Evolutionary conservation across 1,284 basidiomycete genomes (phyloP).

Genomic region (Kwoniella shivajii): DNA sequence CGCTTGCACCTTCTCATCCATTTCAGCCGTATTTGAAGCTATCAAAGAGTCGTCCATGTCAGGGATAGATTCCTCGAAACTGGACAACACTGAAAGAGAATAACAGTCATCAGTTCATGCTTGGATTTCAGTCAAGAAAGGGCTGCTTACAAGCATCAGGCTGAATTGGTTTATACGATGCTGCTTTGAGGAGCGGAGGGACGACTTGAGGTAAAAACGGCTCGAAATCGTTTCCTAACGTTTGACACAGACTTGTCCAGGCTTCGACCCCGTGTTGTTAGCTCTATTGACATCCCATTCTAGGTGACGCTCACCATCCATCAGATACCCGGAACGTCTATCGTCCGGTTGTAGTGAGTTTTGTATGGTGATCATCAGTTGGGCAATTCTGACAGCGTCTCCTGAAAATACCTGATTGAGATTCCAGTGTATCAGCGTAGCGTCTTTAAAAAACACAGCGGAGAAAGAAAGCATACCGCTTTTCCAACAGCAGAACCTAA

Average conservation of each 20-base stretch:
- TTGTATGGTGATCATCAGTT: conserved; percentile 73
- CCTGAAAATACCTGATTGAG: conserved; percentile 66
- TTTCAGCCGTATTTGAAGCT: conserved; percentile 62
- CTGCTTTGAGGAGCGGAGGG: conserved; percentile 71
- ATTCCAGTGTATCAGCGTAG: neutral
- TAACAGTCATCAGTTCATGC: neutral
- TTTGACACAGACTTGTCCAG: conserved; percentile 80
- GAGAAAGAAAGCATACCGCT: conserved; percentile 18
- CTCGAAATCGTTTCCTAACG: conserved; percentile 75
- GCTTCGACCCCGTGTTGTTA: conserved; percentile 61
- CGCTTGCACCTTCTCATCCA: conserved; percentile 81
- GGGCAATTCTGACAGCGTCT: conserved; percentile 71
- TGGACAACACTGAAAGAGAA: conserved; percentile 6
- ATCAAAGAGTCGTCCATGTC: conserved; percentile 53
- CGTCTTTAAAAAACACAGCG: neutral
- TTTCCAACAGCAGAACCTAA: conserved; percentile 73
- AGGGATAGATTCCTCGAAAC: conserved; percentile 15
- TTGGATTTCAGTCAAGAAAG: neutral
- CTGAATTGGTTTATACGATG: conserved; percentile 66
- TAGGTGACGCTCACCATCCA: conserved; percentile 37
- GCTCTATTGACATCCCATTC: neutral
- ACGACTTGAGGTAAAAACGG: conserved; percentile 80
- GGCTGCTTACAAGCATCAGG: conserved; percentile 10
- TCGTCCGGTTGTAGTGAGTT: conserved; percentile 59
- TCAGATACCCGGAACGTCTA: conserved; percentile 27